Conservation (phyloP, 1,139 yeast genomes). For the Diutina pseudorugosa region DNA sequence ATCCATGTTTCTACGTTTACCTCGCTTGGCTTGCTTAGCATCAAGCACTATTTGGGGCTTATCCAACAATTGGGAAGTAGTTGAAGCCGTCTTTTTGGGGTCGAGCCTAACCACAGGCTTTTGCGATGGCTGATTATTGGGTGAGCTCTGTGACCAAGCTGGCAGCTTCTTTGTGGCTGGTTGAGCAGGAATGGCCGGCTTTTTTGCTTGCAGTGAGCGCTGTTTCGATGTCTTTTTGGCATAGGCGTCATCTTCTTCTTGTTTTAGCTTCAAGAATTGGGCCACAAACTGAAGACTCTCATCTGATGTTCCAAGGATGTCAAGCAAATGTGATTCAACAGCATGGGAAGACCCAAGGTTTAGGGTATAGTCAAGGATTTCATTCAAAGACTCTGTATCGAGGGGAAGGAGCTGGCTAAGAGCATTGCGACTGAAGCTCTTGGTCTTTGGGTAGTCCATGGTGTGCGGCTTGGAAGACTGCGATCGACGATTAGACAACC, state of each 20-base stretch:
- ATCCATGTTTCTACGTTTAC: constrained; percentile 28
- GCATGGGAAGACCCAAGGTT: constrained; percentile 28
- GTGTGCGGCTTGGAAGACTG: background rate
- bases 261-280: constrained; percentile 16
- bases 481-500: background rate
- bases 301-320: constrained; percentile 41
- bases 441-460: constrained; percentile 10
- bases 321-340: constrained; percentile 35
- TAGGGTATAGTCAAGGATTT: constrained; percentile 38
- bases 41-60: constrained; percentile 14
- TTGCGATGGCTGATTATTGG: background rate
- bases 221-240: constrained; percentile 2
- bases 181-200: constrained; percentile 4
- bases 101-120: constrained; percentile 9
- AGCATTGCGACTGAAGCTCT: constrained; percentile 20
- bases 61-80: constrained; percentile 28
- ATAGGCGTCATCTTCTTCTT: constrained; percentile 9
- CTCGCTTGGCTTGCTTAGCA: constrained; percentile 16
- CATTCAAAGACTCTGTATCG: constrained; percentile 12
- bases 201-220: constrained; percentile 1
- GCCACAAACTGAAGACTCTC: constrained; percentile 27
- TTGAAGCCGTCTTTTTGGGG: constrained; percentile 15
- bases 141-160: background rate
- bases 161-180: background rate
- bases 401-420: constrained; percentile 35